These are phyloP conservation scores for Clarireedia hainanense DNA, from an alignment of 2,329 filamentous ascomycete genomes.

Conservation along the genomic window DNA sequence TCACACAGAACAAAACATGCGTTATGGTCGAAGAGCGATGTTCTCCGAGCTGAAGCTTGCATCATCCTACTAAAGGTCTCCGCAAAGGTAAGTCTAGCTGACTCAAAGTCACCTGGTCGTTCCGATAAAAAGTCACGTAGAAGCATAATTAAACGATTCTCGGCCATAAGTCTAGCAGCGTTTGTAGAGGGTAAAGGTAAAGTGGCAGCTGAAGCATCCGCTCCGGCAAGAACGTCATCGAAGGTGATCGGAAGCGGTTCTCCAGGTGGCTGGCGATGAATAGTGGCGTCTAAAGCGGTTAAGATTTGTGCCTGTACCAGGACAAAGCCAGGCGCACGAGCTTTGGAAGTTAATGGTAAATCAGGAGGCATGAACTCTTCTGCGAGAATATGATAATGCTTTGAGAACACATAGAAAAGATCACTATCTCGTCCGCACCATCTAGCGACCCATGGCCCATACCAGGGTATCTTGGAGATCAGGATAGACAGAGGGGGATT, in stretches of 20 bases:
- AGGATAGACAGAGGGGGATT: constrained; percentile 48
- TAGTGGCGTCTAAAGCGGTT: constrained; percentile 56
- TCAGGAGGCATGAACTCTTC: constrained; percentile 48
- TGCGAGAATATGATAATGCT: constrained; percentile 60
- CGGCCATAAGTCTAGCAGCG: constrained; percentile 57
- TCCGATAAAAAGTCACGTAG: constrained; percentile 62
- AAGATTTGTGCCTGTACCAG: constrained; percentile 63
- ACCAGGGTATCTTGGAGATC: constrained; percentile 56
- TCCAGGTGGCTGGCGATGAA: constrained; percentile 49
- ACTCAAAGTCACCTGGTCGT: constrained; percentile 42
- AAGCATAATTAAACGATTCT: constrained; percentile 63
- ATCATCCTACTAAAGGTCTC: constrained; percentile 54
- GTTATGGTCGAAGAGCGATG: constrained; percentile 60
- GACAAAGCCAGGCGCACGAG: constrained; percentile 52
- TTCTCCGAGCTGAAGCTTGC: constrained; percentile 53
- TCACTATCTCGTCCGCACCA: constrained; percentile 70
- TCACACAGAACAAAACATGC: constrained; percentile 69
- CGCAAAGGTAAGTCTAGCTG: constrained; percentile 52
- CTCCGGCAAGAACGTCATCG: constrained; percentile 56
- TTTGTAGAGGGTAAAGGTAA: constrained; percentile 49
- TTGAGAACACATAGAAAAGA: constrained; percentile 65
- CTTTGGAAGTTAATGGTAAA: constrained; percentile 44
- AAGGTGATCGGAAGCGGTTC: constrained; percentile 51
- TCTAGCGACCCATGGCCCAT: constrained; percentile 59
- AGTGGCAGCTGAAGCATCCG: constrained; percentile 47